Evolutionary conservation across 306 rosid genomes (phyloP), one percentile per base, ranked within the genome.

Genomic region (Medicago ruthenica): DNA sequence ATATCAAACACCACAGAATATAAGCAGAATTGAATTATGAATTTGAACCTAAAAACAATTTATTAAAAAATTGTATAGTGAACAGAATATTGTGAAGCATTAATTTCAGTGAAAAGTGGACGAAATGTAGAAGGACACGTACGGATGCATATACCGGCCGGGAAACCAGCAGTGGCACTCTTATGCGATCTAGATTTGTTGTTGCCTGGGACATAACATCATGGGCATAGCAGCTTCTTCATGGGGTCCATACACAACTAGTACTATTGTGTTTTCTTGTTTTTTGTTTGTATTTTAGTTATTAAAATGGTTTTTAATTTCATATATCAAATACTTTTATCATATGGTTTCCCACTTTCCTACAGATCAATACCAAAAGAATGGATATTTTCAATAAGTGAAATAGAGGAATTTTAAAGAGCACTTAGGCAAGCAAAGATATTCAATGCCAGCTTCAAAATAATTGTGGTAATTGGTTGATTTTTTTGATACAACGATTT

Each of bases 201-300:
- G 42, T 75, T 83, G 74, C 76, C 75, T 84, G 72, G 36, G 84
- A 87, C 96, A 89, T 77, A 51, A 65, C 80, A 85, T 79, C 67
- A 88, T 85, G 96, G 91, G 86, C 85, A 85, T 86, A 83, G 73
- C 82, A 86, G 89, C 81, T 86, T 82, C 86, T 81, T 81, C 71
- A 80, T 80, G 86, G 85, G 82, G 73, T 84, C 90, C 90, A 80
- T 60, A 13, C 4, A 68, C 76, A 64, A 44, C 71, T 63, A 55
- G 7, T n/a, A n/a, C n/a, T 34, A 6, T 31, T 51, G 58, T 51
- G 58, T 51, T 51, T 51, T 51, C 58, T n/a, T 51, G 22, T 51
- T 51, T 51, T 51, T 6, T 16, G 1, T 51, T 51, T 51, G 1
- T 16, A 8, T 16, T 16, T 51, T 51, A 51, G 11, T 51, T n/a